Evolutionary conservation across 106 monocot genomes (phyloP).

Genomic region (Phalaenopsis equestris): DNA sequence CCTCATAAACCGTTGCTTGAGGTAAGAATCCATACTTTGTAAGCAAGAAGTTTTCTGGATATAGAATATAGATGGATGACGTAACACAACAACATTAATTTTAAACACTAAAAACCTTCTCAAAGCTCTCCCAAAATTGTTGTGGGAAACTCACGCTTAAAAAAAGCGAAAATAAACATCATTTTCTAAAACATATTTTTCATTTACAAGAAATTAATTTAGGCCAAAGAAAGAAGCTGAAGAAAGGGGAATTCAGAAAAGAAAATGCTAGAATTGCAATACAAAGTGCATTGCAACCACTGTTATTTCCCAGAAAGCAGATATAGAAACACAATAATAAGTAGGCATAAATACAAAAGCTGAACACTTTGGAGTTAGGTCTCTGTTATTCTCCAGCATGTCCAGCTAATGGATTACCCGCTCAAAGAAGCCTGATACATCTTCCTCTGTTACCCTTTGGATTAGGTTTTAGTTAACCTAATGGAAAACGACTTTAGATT

Average conservation of each 20-base stretch:
- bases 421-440: not conserved
- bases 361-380: not conserved
- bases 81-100: not conserved
- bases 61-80: not conserved
- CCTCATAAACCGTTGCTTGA: not conserved
- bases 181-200: not conserved
- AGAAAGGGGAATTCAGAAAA: not conserved
- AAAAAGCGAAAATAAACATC: not conserved
- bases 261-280: not conserved
- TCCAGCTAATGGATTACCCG: not conserved
- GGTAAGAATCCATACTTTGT: not conserved
- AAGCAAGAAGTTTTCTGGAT: not conserved
- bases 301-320: not conserved
- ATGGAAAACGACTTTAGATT: conserved; percentile 1
- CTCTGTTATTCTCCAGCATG: not conserved
- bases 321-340: not conserved
- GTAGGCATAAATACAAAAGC: not conserved
- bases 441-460: not conserved
- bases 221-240: not conserved
- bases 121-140: not conserved
- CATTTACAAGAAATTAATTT: not conserved
- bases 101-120: not conserved
- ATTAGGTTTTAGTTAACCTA: not conserved
- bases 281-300: not conserved
- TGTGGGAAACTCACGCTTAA: not conserved